Conservation (phyloP, 2,329 filamentous ascomycete species). For the Neofusicoccum sp. region DNA sequence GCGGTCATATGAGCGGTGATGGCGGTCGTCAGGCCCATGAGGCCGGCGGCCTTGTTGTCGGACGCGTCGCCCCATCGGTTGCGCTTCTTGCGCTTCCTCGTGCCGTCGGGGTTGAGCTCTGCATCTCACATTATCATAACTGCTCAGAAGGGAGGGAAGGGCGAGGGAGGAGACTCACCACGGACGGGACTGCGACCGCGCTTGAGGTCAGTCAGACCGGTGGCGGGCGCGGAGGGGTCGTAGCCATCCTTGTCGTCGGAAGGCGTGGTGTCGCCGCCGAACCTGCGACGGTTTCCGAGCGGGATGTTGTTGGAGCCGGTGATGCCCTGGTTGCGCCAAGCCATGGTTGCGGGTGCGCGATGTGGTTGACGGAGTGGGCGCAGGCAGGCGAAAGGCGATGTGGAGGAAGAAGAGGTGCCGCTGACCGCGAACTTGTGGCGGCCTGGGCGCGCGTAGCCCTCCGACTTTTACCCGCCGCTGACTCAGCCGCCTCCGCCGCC, state of each 20-base stretch:
- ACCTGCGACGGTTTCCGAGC: slow-evolving; percentile 77
- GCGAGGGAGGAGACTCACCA: slow-evolving; percentile 20
- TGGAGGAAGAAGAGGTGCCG: background rate
- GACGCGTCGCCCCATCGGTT: slow-evolving; percentile 97
- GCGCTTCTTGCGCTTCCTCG: slow-evolving; percentile 91
- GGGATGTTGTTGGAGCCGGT: slow-evolving; percentile 99
- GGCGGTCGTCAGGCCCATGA: slow-evolving; percentile 95
- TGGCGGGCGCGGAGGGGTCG: slow-evolving; percentile 45
- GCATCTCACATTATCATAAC: slow-evolving; percentile 1
- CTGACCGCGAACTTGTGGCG: background rate
- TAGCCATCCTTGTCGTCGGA: slow-evolving; percentile 34
- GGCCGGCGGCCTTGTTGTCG: slow-evolving; percentile 96
- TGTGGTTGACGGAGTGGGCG: background rate
- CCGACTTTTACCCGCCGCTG: slow-evolving; percentile 1
- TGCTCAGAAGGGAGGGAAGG: background rate
- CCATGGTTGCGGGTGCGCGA: slow-evolving; percentile 45
- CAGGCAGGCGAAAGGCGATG: background rate
- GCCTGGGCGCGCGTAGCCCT: background rate
- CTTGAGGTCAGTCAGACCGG: slow-evolving; percentile 59
- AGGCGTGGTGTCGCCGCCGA: slow-evolving; percentile 53
- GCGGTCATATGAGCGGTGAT: slow-evolving; percentile 98
- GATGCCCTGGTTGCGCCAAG: slow-evolving; percentile 73
- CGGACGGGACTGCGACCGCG: slow-evolving; percentile 90
- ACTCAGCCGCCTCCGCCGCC: background rate
- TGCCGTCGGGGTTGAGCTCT: slow-evolving; percentile 61